phyloP scores from a whole-genome alignment of 495 filamentous ascomycete species.

The Astrocystis sublimbata region DNA sequence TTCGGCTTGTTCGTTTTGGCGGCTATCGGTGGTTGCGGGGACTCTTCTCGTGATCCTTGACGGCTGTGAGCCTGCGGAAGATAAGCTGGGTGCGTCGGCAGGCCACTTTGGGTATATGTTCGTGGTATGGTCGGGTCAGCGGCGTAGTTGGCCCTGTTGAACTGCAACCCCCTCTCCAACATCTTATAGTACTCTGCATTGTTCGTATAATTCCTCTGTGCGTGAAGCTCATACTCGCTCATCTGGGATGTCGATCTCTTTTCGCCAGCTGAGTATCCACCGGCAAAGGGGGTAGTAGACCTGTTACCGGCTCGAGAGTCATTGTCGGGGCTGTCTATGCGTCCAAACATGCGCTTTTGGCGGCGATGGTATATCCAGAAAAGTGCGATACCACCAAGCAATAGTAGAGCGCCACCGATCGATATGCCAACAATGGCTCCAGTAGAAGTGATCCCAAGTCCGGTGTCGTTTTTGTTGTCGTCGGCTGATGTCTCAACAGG shows the following conservation, averaged over 20 bases:
- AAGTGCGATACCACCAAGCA: slow-evolving; percentile 38
- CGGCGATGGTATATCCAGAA: slow-evolving; percentile 46
- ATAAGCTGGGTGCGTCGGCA: slow-evolving; percentile 54
- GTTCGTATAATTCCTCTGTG: slow-evolving; percentile 26
- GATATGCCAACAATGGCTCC: slow-evolving; percentile 51
- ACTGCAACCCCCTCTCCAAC: slow-evolving; percentile 22
- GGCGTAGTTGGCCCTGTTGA: slow-evolving; percentile 8
- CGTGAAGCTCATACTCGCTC: slow-evolving; percentile 27
- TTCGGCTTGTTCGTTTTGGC: slow-evolving; percentile 27
- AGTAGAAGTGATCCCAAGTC: slow-evolving; percentile 34
- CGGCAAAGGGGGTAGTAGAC: slow-evolving; percentile 22
- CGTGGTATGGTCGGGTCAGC: slow-evolving; percentile 16
- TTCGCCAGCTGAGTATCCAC: slow-evolving; percentile 7
- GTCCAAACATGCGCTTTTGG: slow-evolving; percentile 31
- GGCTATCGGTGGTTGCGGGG: slow-evolving; percentile 21
- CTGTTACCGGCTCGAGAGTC: slow-evolving; percentile 21
- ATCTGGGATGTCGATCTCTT: slow-evolving; percentile 8
- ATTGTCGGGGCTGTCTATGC: background rate
- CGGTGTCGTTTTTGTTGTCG: background rate
- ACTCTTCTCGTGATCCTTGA: slow-evolving; percentile 21
- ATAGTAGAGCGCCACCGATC: slow-evolving; percentile 38
- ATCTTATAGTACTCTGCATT: slow-evolving; percentile 34
- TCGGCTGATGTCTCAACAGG: slow-evolving; percentile 21
- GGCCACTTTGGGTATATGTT: slow-evolving; percentile 25
- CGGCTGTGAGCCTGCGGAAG: slow-evolving; percentile 41